Evolutionary conservation across 257 asterid genomes (phyloP).

Genomic region (Primulina eburnea): DNA sequence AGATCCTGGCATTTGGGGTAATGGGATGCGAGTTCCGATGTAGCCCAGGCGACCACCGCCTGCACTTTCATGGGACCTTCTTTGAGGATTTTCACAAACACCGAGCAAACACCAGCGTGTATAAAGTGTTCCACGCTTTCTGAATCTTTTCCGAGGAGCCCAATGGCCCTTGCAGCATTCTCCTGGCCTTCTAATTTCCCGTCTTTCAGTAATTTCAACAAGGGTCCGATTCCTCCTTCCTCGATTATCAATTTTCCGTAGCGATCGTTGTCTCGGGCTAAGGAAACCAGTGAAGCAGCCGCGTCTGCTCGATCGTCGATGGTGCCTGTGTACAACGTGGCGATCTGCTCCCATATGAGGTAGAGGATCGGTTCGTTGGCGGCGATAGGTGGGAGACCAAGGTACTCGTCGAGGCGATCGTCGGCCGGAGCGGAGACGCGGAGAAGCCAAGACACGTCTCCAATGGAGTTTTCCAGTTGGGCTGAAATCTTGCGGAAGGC

Average conservation of each 20-base stretch:
- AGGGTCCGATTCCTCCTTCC: constrained; percentile 73
- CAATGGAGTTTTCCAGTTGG: constrained; percentile 69
- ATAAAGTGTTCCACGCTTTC: constrained; percentile 70
- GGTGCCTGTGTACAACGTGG: constrained; percentile 51
- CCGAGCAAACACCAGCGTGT: constrained; percentile 59
- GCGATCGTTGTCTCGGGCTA: constrained; percentile 62
- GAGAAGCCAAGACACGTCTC: constrained; percentile 77
- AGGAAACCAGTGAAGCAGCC: constrained; percentile 62
- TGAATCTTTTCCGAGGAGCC: constrained; percentile 62
- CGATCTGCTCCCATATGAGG: constrained; percentile 82
- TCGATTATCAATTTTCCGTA: constrained; percentile 66
- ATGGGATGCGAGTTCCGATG: constrained; percentile 54
- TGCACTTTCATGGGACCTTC: constrained; percentile 71
- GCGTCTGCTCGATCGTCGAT: constrained; percentile 59
- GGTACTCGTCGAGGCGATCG: constrained; percentile 58
- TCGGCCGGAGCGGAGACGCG: constrained; percentile 70
- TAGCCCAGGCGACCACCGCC: constrained; percentile 74
- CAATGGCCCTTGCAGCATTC: constrained; percentile 61
- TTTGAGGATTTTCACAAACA: constrained; percentile 60
- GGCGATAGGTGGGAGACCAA: constrained; percentile 79
- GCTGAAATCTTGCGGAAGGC: constrained; percentile 64
- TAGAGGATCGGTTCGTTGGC: constrained; percentile 69
- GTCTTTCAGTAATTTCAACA: constrained; percentile 55
- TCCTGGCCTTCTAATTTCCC: constrained; percentile 71
- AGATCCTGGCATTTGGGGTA: constrained; percentile 63